Conservation (phyloP, 2,329 filamentous ascomycete species). For the Sporothrix euskadiensis region DNA sequence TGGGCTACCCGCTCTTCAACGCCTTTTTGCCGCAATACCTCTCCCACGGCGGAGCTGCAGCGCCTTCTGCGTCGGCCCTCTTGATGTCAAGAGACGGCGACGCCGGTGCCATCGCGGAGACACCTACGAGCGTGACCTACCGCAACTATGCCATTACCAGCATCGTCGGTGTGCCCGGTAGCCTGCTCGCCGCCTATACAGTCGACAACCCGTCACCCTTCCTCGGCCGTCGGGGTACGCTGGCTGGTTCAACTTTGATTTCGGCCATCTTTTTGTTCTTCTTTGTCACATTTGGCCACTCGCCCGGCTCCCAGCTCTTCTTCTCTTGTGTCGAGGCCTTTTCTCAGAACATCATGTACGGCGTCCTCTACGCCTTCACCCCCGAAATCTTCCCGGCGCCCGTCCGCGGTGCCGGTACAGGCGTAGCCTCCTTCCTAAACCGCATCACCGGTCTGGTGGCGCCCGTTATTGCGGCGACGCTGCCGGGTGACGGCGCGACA, state of each 20-base stretch:
- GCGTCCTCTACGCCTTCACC: slow-evolving; percentile 74
- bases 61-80: slow-evolving; percentile 39
- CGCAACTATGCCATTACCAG: slow-evolving; percentile 82
- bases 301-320: slow-evolving; percentile 59
- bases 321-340: slow-evolving; percentile 71
- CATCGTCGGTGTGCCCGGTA: slow-evolving; percentile 73
- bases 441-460: slow-evolving; percentile 66
- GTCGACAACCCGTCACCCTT: slow-evolving; percentile 65
- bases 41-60: slow-evolving; percentile 52
- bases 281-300: slow-evolving; percentile 61
- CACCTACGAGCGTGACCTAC: slow-evolving; percentile 58
- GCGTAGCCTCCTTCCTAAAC: slow-evolving; percentile 71
- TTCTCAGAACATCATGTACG: slow-evolving; percentile 75
- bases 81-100: slow-evolving; percentile 32
- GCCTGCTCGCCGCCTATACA: slow-evolving; percentile 70
- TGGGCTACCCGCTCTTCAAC: slow-evolving; percentile 87
- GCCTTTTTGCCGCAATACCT: slow-evolving; percentile 88
- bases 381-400: slow-evolving; percentile 75
- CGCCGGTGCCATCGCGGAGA: slow-evolving; percentile 38
- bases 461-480: slow-evolving; percentile 65
- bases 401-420: slow-evolving; percentile 69
- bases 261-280: slow-evolving; percentile 70
- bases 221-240: slow-evolving; percentile 70
- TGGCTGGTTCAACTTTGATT: slow-evolving; percentile 66
- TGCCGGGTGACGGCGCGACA: slow-evolving; percentile 59